Base-by-base conservation (phyloP, 257 asterid species). In the Salvia miltiorrhiza region DNA sequence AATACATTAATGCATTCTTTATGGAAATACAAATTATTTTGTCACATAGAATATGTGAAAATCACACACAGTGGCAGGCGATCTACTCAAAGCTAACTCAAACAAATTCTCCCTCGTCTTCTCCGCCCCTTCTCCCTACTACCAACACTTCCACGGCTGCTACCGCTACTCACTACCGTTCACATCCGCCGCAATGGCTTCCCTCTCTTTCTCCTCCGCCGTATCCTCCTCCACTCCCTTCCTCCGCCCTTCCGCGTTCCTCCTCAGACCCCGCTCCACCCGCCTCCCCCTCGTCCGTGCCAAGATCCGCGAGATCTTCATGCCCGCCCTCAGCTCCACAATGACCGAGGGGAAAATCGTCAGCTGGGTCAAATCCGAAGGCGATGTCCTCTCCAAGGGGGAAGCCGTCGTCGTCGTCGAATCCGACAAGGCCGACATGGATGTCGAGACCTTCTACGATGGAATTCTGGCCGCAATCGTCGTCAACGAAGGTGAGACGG, bases 321-420 rank as follows among this genome's bases (percentile, higher is more conserved):
- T 90, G 97, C 97, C 97, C 14, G 97, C 97, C 0, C 88, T 90
- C 55, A 88, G 96, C 76, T 90, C 97, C 43, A 90, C 97, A 28
- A 90, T 90, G 97, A 88, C 97, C 7, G 97, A 91, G 74, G 97
- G 97, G 1, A 90, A 88, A 70, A 90, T 88, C 77, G 97, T 90
- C 12, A 80, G 86, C 39, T 90, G 97, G 97, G 14, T 85, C 24
- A 90, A 90, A 78, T 86, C 97, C 21, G 97, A 90, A 54, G 97
- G 97, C 32, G 97, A 90, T 45, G 74, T 77, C n/a, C 32, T 90
- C 10, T 79, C 95, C 67, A 90, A 90, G 67, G 97, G 97, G 17
- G 96, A 90, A 58, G 33, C 96, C 16, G 96, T 88, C n/a, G 97
- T 88, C 32, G 96, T 90, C 4, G 95, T 90, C 1, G 97, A 90